Percentiles rank a stretch among this genome's conserved stretches.
These are phyloP conservation scores for Salix caprea DNA, from an alignment of 345 rosid species.

Conservation along the genomic window DNA sequence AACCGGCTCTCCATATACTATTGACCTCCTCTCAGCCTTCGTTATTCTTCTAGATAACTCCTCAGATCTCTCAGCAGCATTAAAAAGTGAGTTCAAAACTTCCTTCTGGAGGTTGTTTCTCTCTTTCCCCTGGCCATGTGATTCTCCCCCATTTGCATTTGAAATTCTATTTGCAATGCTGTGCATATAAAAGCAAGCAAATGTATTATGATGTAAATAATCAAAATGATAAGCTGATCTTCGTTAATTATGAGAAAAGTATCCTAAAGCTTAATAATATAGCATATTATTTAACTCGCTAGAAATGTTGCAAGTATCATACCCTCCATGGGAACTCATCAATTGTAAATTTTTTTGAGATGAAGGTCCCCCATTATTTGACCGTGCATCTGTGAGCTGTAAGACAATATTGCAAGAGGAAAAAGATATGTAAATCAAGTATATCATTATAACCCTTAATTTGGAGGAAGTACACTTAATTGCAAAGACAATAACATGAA, in stretches of 20 bases:
- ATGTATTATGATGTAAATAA: neutral
- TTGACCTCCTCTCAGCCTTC: conserved; percentile 23
- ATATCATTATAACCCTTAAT: neutral
- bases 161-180: conserved; percentile 9
- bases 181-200: neutral
- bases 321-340: conserved; percentile 17
- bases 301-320: conserved; percentile 4
- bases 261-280: conserved; percentile 7
- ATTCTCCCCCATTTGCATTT: conserved; percentile 18
- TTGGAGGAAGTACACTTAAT: neutral
- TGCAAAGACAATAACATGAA: conserved; percentile 2
- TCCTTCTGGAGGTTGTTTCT: conserved; percentile 41
- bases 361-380: conserved; percentile 21
- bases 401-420: neutral
- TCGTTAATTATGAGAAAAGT: neutral
- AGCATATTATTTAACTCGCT: neutral
- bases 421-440: neutral
- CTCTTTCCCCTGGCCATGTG: conserved; percentile 16
- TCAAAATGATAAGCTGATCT: neutral
- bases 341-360: neutral
- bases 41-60: conserved; percentile 28
- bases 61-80: conserved; percentile 27
- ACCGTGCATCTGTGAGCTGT: conserved; percentile 19
- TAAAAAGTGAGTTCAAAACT: conserved; percentile 44
- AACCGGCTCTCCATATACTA: conserved; percentile 31